These are phyloP conservation scores for Rosa hybrid DNA, from an alignment of 331 rosid species.

Conservation along the genomic window DNA sequence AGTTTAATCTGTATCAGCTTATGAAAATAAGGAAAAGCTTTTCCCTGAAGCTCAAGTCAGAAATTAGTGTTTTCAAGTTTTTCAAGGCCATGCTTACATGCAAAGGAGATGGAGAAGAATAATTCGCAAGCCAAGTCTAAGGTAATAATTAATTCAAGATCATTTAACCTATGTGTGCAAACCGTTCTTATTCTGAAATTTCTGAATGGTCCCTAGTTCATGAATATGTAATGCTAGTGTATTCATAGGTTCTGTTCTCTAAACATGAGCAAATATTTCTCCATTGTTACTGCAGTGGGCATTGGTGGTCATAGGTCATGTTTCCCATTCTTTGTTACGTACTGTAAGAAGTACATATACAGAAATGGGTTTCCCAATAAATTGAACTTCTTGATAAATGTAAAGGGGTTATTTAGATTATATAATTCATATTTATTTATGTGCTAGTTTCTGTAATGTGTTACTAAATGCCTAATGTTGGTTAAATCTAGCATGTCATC, in stretches of 20 bases:
- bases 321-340: neutral
- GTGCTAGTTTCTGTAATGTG: neutral
- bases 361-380: neutral
- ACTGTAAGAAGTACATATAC: neutral
- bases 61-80: slow-evolving; percentile 97
- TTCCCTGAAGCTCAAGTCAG: slow-evolving; percentile 73
- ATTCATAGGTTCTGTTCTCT: neutral
- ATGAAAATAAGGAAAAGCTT: too few relatives aligned
- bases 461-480: neutral
- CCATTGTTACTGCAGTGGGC: neutral
- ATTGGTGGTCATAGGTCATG: neutral
- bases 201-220: neutral
- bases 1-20: too few relatives aligned
- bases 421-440: neutral
- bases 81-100: slow-evolving; percentile 96
- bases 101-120: slow-evolving; percentile 92
- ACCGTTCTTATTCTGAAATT: slow-evolving; percentile 24
- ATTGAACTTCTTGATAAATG: neutral
- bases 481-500: neutral
- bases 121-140: slow-evolving; percentile 85
- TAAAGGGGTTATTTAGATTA: neutral
- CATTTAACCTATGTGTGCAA: slow-evolving; percentile 14
- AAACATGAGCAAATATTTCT: neutral
- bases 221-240: neutral
- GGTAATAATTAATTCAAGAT: slow-evolving; percentile 50